These are phyloP conservation scores for Tricholoma terreum DNA, from an alignment of 768 basidiomycete genomes.

Conservation along the genomic window DNA sequence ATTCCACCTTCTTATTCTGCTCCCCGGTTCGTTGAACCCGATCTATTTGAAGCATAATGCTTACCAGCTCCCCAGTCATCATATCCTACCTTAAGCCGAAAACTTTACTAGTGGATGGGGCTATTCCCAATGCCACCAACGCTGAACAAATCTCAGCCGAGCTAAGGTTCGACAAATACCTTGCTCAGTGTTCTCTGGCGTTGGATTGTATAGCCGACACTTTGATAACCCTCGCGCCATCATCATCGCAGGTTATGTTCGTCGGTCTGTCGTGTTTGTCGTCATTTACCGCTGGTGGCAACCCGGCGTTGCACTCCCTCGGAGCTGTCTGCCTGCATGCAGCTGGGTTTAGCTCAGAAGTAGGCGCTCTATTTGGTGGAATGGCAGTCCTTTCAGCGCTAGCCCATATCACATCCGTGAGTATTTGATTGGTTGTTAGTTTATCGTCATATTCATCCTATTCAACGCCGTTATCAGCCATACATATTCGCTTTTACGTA, in stretches of 20 bases:
- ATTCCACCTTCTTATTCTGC: slow-evolving; percentile 59
- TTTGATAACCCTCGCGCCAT: slow-evolving; percentile 52
- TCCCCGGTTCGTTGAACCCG: slow-evolving; percentile 53
- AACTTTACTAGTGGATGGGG: slow-evolving; percentile 22
- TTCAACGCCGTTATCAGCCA: slow-evolving; percentile 41
- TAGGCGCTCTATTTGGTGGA: slow-evolving; percentile 69
- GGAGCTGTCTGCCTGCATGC: slow-evolving; percentile 65
- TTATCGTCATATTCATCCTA: background rate
- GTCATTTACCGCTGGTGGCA: slow-evolving; percentile 64
- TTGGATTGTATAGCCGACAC: slow-evolving; percentile 64
- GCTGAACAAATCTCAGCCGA: slow-evolving; percentile 53
- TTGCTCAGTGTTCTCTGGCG: slow-evolving; percentile 62
- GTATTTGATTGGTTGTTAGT: slow-evolving; percentile 12
- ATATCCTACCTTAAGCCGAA: slow-evolving; percentile 61
- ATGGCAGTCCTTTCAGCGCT: slow-evolving; percentile 65
- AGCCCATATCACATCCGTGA: slow-evolving; percentile 58
- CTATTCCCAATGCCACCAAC: slow-evolving; percentile 18
- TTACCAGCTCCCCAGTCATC: slow-evolving; percentile 40
- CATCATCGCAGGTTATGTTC: slow-evolving; percentile 52
- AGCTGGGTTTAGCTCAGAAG: slow-evolving; percentile 41
- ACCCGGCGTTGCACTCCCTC: slow-evolving; percentile 69
- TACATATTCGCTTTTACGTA: slow-evolving; percentile 67
- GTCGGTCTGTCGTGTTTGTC: slow-evolving; percentile 58
- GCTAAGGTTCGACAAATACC: slow-evolving; percentile 64
- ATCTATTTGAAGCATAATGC: background rate